Base-by-base conservation (phyloP, 305 asterid species). In the Solanum hybrid region DNA sequence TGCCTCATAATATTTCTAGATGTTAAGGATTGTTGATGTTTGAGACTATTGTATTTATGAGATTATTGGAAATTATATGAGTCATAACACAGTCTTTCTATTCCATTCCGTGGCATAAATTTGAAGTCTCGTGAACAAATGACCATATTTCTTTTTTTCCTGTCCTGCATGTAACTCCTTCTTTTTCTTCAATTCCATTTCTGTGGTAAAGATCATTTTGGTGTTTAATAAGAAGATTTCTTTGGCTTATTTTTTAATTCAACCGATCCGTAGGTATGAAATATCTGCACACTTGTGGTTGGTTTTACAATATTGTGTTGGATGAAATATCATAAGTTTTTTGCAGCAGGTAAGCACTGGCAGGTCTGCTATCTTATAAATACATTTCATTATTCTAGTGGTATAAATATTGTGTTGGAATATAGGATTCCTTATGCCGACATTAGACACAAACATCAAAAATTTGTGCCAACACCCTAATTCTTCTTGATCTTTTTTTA, bases 211-310 rank as follows among this genome's bases (percentile, higher is more conserved):
- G 29, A 75, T 78, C 85, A 20, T 41, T 77, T 17, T 38, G 75
- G 26, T 33, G 3, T 89, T 20, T 31, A 37, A 68, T 61, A 41
- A 76, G n/a, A 38, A 70, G 14, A 14, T 77, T 75, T 57, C 27
- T 37, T 33, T 61, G 39, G 80, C 90, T 90, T 37, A 37, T 34
- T 37, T 37, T 37, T 37, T 10, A 9, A 37, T 37, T 37, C 4
- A 37, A 37, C 41, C 11, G 4, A 37, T 88, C 86, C 41, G 45
- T 88, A 98, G 99, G 99, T 98, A 98, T 72, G 99, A 98, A 94
- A 98, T 99, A 82, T 95, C 99, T 86, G 99, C 99, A 89, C 99
- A 98, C 93, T 79, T 98, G 92, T 98, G 99, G 99, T 91, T 98
- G 92, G 99, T 98, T 90, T 93, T 98, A 92, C 99, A 98, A 94